Percentiles rank a stretch among this genome's conserved stretches.
Evolutionary conservation across 2,329 filamentous ascomycete genomes (phyloP).

Genomic region (Ophiosphaerella korrae): DNA sequence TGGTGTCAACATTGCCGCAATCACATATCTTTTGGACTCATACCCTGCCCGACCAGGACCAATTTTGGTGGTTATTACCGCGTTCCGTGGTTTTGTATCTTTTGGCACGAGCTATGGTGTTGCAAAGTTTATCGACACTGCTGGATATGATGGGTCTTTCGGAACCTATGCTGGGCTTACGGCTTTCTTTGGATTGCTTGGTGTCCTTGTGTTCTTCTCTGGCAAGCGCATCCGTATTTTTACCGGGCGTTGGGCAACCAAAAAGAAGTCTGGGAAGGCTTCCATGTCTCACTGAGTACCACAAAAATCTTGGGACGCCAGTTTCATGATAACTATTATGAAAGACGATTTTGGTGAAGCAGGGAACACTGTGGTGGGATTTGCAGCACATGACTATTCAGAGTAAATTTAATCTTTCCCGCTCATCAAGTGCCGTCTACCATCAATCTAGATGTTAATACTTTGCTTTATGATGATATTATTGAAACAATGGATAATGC

Average conservation of each 20-base stretch:
- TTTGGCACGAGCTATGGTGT: slow-evolving; percentile 52
- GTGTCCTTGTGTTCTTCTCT: slow-evolving; percentile 36
- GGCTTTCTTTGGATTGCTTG: slow-evolving; percentile 34
- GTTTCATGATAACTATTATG: not conserved
- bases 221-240: slow-evolving; percentile 40
- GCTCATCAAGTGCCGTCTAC: no score
- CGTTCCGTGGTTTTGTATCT: slow-evolving; percentile 53
- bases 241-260: slow-evolving; percentile 36
- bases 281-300: slow-evolving; percentile 16
- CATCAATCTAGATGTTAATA: no score
- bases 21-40: slow-evolving; percentile 53
- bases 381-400: no score
- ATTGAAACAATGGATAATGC: no score
- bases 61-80: slow-evolving; percentile 53
- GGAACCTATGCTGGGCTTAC: slow-evolving; percentile 38
- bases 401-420: no score
- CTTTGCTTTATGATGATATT: no score
- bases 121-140: slow-evolving; percentile 36
- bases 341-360: no score
- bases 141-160: slow-evolving; percentile 42
- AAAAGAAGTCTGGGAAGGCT: slow-evolving; percentile 11
- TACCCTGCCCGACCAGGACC: slow-evolving; percentile 52
- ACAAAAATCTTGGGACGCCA: not conserved
- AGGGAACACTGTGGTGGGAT: no score
- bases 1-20: slow-evolving; percentile 52